phyloP scores from a whole-genome alignment of 441 rosid genomes.

The Arabidopsis lyrata region DNA sequence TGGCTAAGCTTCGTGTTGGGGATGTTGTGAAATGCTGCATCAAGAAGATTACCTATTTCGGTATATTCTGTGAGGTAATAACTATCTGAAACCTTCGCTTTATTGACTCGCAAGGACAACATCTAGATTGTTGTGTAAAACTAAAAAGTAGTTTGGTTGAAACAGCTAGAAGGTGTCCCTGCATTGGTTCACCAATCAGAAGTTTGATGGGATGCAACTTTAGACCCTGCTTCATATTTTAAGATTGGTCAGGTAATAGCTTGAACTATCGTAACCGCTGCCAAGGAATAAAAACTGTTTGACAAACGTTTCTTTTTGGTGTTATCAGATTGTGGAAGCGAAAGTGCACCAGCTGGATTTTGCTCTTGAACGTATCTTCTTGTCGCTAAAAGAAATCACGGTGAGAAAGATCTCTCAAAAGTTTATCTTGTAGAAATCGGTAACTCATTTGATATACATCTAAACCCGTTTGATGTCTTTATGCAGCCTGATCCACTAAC shows the following conservation, averaged over 20 bases:
- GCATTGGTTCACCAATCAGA: constrained; percentile 93
- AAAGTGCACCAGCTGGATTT: constrained; percentile 92
- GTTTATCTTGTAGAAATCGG: constrained; percentile 5
- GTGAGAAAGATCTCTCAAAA: constrained; percentile 46
- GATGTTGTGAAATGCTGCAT: constrained; percentile 87
- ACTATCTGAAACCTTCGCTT: too few species aligned
- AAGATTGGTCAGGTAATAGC: constrained; percentile 87
- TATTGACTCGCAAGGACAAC: too few species aligned
- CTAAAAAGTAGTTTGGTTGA: constrained; percentile 20
- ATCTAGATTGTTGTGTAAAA: neutral
- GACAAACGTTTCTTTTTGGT: constrained; percentile 20
- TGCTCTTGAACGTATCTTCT: constrained; percentile 80
- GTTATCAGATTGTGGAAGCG: constrained; percentile 83
- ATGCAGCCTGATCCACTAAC: constrained; percentile 83
- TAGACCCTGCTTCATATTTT: constrained; percentile 80
- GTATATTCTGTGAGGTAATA: constrained; percentile 87
- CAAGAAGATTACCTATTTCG: constrained; percentile 80
- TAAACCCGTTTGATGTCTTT: constrained; percentile 6
- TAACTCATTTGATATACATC: neutral
- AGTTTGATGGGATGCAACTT: constrained; percentile 95
- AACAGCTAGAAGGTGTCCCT: constrained; percentile 85
- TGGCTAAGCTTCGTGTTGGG: constrained; percentile 91
- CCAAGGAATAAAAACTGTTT: constrained; percentile 13
- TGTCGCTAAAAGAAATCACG: constrained; percentile 85
- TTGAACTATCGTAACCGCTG: neutral